Conservation (phyloP, 441 rosid species). For the Erodium moschatum region DNA sequence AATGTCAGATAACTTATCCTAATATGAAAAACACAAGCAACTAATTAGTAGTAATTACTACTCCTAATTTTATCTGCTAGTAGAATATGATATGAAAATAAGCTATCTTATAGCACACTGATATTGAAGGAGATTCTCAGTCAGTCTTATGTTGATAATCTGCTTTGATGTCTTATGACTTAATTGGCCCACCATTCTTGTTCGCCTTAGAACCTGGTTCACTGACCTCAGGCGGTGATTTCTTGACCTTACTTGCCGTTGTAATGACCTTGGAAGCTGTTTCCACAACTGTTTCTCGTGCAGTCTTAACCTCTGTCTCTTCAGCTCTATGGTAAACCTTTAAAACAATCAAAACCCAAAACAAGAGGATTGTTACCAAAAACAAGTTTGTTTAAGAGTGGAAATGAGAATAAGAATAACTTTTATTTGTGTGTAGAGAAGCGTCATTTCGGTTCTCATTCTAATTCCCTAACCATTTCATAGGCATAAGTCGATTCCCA, state of each 20-base stretch:
- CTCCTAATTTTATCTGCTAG: not conserved
- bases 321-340: constrained; percentile 56
- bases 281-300: constrained; percentile 14
- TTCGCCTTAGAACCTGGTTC: not conserved
- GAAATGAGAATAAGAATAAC: constrained; percentile 5
- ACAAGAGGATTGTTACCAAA: not conserved
- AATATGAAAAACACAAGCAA: not conserved
- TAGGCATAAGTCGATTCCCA: not conserved
- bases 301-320: constrained; percentile 27
- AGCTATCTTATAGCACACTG: not conserved
- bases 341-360: constrained; percentile 3
- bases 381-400: not conserved
- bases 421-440: not conserved
- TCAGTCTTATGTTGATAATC: constrained; percentile 23
- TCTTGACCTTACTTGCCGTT: constrained; percentile 18
- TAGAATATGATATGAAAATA: not conserved
- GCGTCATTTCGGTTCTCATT: not conserved
- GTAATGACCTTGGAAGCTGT: constrained; percentile 1
- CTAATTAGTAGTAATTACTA: not conserved
- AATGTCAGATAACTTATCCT: not conserved
- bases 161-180: constrained; percentile 10
- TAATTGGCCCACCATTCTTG: not conserved
- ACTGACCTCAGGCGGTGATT: not conserved
- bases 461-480: not conserved
- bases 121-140: not conserved